Conservation (phyloP, 2,329 filamentous ascomycete genomes). For the Claviceps purpurea region DNA sequence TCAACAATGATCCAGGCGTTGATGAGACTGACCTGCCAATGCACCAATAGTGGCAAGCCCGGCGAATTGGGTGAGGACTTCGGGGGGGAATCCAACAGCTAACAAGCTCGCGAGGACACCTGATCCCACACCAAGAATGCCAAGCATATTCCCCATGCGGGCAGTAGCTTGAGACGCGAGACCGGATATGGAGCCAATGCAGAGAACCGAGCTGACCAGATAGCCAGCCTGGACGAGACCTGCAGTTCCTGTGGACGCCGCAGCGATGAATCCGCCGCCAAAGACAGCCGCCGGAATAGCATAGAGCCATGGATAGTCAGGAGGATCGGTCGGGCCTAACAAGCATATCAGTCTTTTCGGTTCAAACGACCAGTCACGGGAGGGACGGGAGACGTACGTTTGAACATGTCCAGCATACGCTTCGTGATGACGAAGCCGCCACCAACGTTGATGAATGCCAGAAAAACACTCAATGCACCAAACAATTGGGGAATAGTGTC, state of each 20-base stretch:
- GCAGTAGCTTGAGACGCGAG: slow-evolving; percentile 74
- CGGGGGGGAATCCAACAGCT: slow-evolving; percentile 67
- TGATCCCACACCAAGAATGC: slow-evolving; percentile 71
- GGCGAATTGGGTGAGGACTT: slow-evolving; percentile 70
- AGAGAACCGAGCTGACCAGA: slow-evolving; percentile 69
- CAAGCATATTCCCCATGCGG: slow-evolving; percentile 71
- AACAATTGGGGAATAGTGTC: slow-evolving; percentile 67
- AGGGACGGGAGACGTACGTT: slow-evolving; percentile 32
- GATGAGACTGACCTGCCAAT: slow-evolving; percentile 34
- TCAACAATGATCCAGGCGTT: slow-evolving; percentile 4
- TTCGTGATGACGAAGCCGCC: slow-evolving; percentile 88
- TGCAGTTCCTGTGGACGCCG: slow-evolving; percentile 67
- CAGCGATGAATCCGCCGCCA: slow-evolving; percentile 67
- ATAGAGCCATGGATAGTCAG: slow-evolving; percentile 82
- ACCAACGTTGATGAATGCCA: slow-evolving; percentile 80
- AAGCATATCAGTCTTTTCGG: neutral
- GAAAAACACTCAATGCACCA: slow-evolving; percentile 64
- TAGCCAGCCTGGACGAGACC: slow-evolving; percentile 82
- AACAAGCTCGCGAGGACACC: slow-evolving; percentile 73
- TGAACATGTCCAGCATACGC: slow-evolving; percentile 88
- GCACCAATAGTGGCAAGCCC: slow-evolving; percentile 59
- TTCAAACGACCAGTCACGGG: slow-evolving; percentile 7
- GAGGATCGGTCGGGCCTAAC: slow-evolving; percentile 62
- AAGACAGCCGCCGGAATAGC: slow-evolving; percentile 65
- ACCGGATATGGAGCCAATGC: slow-evolving; percentile 71